Evolutionary conservation across 306 rosid genomes (phyloP).

Genomic region (Urtica urens): DNA sequence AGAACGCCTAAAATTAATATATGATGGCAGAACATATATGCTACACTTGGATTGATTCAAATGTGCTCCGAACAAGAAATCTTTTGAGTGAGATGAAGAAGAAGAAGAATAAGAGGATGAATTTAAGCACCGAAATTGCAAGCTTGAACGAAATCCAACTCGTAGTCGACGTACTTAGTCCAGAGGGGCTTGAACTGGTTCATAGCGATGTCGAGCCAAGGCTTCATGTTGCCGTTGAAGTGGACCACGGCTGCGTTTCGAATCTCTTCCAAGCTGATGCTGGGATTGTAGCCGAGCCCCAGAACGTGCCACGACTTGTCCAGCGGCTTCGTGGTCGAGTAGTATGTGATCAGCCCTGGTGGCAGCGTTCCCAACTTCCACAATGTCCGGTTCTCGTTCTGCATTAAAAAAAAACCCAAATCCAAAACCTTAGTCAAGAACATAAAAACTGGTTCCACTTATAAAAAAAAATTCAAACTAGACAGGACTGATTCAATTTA

Average conservation of each 20-base stretch:
- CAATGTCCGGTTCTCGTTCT: constrained; percentile 69
- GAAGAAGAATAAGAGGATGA: constrained; percentile 1
- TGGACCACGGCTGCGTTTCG: constrained; percentile 76
- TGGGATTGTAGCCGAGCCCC: constrained; percentile 86
- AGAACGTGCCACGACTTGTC: constrained; percentile 89
- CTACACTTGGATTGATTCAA: constrained; percentile 41
- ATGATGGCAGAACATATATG: constrained; percentile 34
- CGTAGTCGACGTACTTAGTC: constrained; percentile 72
- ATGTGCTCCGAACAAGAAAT: constrained; percentile 22
- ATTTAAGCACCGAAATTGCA: constrained; percentile 69
- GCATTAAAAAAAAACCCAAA: constrained; percentile 22
- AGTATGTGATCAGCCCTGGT: constrained; percentile 70
- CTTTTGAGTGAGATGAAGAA: constrained; percentile 18
- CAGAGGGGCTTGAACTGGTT: constrained; percentile 66
- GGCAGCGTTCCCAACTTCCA: constrained; percentile 88
- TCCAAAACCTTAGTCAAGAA: constrained; percentile 4
- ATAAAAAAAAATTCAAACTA: too few species aligned
- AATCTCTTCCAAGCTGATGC: constrained; percentile 70
- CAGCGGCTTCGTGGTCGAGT: constrained; percentile 68
- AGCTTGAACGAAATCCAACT: constrained; percentile 64
- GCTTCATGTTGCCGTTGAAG: constrained; percentile 83
- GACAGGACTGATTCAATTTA: neutral
- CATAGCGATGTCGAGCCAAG: constrained; percentile 92
- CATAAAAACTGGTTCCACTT: neutral
- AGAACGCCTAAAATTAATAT: constrained; percentile 25